Conservation (phyloP, 129 eudicot species). For the Centella asiatica region DNA sequence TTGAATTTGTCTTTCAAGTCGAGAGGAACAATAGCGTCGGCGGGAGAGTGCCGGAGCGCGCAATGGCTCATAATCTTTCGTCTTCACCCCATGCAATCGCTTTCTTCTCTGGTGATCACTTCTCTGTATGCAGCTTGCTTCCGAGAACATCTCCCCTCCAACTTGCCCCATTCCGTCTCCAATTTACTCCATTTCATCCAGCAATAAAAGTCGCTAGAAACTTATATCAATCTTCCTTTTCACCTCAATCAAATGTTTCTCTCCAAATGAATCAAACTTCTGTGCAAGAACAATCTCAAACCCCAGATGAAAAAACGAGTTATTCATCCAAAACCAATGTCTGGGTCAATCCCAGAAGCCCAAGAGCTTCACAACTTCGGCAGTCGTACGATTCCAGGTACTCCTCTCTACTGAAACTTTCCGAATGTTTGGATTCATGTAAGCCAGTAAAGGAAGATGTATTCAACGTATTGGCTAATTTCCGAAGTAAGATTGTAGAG, state of each 20-base stretch:
- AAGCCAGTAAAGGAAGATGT: conserved; percentile 34
- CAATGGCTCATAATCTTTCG: conserved; percentile 26
- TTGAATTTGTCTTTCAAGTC: too few relatives aligned
- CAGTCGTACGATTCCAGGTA: conserved; percentile 64
- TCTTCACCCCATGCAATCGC: conserved; percentile 8
- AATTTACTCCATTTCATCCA: neutral
- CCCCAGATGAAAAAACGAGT: conserved; percentile 14
- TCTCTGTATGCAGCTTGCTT: conserved; percentile 18
- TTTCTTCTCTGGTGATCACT: conserved; percentile 12
- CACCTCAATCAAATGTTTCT: conserved; percentile 24
- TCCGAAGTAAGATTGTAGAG: conserved; percentile 41
- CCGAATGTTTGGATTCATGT: conserved; percentile 55
- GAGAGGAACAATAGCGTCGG: too few relatives aligned
- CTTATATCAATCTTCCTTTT: conserved; percentile 15
- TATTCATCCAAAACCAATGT: conserved; percentile 18
- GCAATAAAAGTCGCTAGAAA: conserved; percentile 9
- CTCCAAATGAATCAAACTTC: conserved; percentile 38
- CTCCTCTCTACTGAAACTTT: conserved; percentile 35
- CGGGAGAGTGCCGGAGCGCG: too few relatives aligned
- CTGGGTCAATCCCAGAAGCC: conserved; percentile 92
- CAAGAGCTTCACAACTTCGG: conserved; percentile 45
- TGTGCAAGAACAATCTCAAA: conserved; percentile 35
- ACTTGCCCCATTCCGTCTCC: conserved; percentile 6
- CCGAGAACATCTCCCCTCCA: neutral
- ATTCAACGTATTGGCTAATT: conserved; percentile 19